Base-by-base conservation (phyloP, 2,329 filamentous ascomycete genomes). In the Aspergillus intermedius region DNA sequence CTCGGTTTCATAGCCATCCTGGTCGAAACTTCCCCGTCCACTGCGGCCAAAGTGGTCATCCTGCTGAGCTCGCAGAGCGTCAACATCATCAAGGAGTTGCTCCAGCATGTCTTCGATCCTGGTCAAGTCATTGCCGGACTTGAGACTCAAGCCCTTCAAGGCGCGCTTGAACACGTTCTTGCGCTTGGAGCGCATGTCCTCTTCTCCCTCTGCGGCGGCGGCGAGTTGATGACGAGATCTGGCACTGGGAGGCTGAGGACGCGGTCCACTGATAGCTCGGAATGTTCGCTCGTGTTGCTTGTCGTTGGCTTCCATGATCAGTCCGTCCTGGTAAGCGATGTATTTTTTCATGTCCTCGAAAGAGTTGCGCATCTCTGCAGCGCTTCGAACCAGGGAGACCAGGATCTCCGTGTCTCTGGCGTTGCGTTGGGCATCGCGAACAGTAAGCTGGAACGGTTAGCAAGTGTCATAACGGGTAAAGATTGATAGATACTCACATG, bases 321-420 rank as follows among this genome's bases (percentile, higher is more conserved):
- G 80, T 50, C 88, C 88, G 62, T 96, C 91, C 51, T 94, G 91
- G 56, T 94, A 87, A 44, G 87, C 86, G 52, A 98, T 86, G 62
- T 95, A 86, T 55, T 85, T 87, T 75, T 93, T 96, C 78, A 98
- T 87, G 60, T 95, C 91, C 56, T 95, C 88, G 64, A 97, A 95
- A 0, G 89, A 94, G 58, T 88, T 94, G 55, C 91, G 88, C 91
- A 97, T 97, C 70, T 98, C 93, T 10, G 93, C 86, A 3, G 93
- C 91, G 47, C 90, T 91, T 51, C 91, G 86, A 52, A 98, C 93
- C 28, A 98, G 81, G 0, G 93, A 91, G 42, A 96, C 88, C 15
- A 98, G 76, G 48, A 98, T 96, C 69, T 98, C 93, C 0, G 93
- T 97, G 61, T 98, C 93, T 41, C 93, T 82, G 42, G 93, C 93